Conservation (phyloP, 164 flowering plant species). For the Santalum album region DNA sequence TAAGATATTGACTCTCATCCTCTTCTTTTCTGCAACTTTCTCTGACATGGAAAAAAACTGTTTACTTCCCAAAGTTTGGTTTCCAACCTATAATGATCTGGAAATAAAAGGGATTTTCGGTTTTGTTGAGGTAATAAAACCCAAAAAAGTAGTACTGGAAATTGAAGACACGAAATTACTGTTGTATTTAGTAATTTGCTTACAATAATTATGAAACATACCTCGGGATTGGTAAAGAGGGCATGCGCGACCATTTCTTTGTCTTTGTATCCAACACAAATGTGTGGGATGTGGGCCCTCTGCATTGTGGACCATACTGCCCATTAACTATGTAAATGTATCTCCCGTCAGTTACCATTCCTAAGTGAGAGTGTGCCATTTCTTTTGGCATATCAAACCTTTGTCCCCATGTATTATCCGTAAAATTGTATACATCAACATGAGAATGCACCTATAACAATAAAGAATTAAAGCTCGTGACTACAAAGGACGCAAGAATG, state of each 20-base stretch:
- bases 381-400: conserved; percentile 3
- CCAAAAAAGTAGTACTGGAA: too few species aligned
- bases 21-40: too few species aligned
- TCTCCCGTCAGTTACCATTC: conserved; percentile 3
- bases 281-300: neutral
- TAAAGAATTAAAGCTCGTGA: neutral
- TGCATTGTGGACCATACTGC: conserved; percentile 3
- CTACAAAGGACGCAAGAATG: neutral
- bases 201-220: neutral
- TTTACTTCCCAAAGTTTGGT: too few species aligned
- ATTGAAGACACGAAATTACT: too few species aligned
- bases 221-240: conserved; percentile 2
- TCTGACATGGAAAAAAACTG: too few species aligned
- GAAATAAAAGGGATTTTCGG: too few species aligned
- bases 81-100: too few species aligned
- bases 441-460: conserved; percentile 4
- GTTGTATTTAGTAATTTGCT: too few species aligned
- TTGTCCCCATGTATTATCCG: neutral
- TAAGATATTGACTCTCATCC: too few species aligned
- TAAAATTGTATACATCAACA: neutral
- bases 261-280: conserved; percentile 6
- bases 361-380: conserved; percentile 5
- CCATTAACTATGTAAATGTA: neutral
- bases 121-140: too few species aligned
- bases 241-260: neutral